Percentiles rank a stretch among this genome's conserved stretches.
These are phyloP conservation scores for Zychaea mexicana DNA, from an alignment of 371 early-diverging fungal genomes.

Conservation along the genomic window DNA sequence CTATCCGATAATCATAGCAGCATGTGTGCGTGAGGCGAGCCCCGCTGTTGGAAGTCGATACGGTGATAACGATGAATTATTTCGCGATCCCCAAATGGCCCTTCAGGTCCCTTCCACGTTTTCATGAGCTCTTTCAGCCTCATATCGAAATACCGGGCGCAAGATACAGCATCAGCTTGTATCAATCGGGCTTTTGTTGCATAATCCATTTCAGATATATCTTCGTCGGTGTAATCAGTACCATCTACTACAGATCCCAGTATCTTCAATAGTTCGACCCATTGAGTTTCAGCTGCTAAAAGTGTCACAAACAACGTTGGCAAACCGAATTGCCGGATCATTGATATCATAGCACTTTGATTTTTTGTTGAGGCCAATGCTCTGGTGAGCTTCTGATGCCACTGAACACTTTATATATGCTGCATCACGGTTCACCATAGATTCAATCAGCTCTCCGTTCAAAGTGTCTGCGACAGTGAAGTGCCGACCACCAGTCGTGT, in stretches of 20 bases:
- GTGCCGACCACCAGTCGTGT: not conserved
- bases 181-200: slow-evolving; percentile 2
- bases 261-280: slow-evolving; percentile 4
- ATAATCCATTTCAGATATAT: not conserved
- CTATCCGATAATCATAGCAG: not conserved
- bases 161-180: slow-evolving; percentile 8
- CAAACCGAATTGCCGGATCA: slow-evolving; percentile 12
- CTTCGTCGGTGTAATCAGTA: not conserved
- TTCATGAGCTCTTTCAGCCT: slow-evolving; percentile 2
- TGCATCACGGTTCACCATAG: not conserved
- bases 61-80: slow-evolving; percentile 1
- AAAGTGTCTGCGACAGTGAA: not conserved
- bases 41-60: slow-evolving; percentile 10
- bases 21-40: not conserved
- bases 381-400: not conserved
- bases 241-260: slow-evolving; percentile 3
- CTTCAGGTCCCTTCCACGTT: slow-evolving; percentile 4
- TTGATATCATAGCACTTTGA: slow-evolving; percentile 7
- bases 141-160: slow-evolving; percentile 8
- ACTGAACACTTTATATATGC: not conserved
- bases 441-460: not conserved
- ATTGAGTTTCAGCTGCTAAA: slow-evolving; percentile 11
- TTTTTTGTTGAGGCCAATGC: not conserved
- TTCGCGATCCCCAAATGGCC: slow-evolving; percentile 4
- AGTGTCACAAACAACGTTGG: slow-evolving; percentile 7